phyloP scores from a whole-genome alignment of 23 red algal genomes.

The Chondrus crispus region DNA sequence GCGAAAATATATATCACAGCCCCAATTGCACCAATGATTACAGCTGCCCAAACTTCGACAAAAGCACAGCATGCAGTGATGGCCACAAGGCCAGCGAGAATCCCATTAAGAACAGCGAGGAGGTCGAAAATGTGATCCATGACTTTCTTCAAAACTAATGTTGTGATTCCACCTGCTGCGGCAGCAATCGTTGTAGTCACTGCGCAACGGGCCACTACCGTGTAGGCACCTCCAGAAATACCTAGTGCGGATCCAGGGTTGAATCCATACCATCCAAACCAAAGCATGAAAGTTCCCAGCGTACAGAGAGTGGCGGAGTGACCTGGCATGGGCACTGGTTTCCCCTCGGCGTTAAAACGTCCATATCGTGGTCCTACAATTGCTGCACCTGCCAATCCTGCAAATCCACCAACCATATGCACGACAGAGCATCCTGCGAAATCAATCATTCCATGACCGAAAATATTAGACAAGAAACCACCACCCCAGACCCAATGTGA shows the following conservation, averaged over 20 bases:
- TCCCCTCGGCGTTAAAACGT: slow-evolving; percentile 84
- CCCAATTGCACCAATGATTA: slow-evolving; percentile 80
- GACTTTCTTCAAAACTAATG: slow-evolving; percentile 67
- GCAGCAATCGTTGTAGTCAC: slow-evolving; percentile 86
- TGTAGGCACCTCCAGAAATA: slow-evolving; percentile 26
- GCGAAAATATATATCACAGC: slow-evolving; percentile 70
- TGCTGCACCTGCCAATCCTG: slow-evolving; percentile 68
- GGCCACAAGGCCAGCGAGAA: slow-evolving; percentile 79
- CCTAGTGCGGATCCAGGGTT: slow-evolving; percentile 91
- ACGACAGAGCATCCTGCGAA: slow-evolving; percentile 93
- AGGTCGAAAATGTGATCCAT: slow-evolving; percentile 75
- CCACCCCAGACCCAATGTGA: slow-evolving; percentile 90
- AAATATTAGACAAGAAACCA: slow-evolving; percentile 60
- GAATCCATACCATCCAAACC: slow-evolving; percentile 99
- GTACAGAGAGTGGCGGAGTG: slow-evolving; percentile 80
- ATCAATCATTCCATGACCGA: slow-evolving; percentile 75
- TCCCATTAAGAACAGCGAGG: slow-evolving; percentile 74
- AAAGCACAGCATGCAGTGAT: slow-evolving; percentile 88
- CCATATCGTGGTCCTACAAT: slow-evolving; percentile 94
- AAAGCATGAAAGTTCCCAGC: slow-evolving; percentile 86
- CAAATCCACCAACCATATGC: slow-evolving; percentile 87
- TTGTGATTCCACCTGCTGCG: slow-evolving; percentile 67
- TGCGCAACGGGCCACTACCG: slow-evolving; percentile 23
- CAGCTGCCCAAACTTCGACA: slow-evolving; percentile 70
- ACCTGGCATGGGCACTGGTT: slow-evolving; percentile 76